phyloP scores from a whole-genome alignment of 1,284 basidiomycete genomes.

The Cryptococcus sp. region DNA sequence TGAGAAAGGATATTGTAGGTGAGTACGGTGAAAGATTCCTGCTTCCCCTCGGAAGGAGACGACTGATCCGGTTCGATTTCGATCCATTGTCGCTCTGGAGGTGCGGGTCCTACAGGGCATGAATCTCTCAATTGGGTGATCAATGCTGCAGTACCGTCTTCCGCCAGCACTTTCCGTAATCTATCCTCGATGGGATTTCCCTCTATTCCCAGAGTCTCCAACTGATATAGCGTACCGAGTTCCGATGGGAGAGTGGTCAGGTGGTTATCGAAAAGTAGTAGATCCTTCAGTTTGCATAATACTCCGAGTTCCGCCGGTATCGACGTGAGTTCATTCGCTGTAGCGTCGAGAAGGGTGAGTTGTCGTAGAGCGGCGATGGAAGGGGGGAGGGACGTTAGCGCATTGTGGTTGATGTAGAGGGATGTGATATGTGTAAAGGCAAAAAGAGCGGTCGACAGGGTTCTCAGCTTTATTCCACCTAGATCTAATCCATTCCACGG shows the following conservation, averaged over 20 bases:
- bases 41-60: conserved; percentile 50
- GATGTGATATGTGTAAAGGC: conserved; percentile 88
- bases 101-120: conserved; percentile 73
- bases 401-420: conserved; percentile 97
- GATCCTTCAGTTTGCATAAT: conserved; percentile 81
- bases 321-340: conserved; percentile 74
- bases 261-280: conserved; percentile 94
- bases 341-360: conserved; percentile 86
- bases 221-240: conserved; percentile 84
- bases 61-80: conserved; percentile 63
- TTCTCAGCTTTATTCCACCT: conserved; percentile 91
- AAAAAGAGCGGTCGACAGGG: conserved; percentile 78
- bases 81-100: conserved; percentile 80
- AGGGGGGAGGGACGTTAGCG: conserved; percentile 71
- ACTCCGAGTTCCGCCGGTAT: conserved; percentile 88
- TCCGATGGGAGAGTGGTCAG: conserved; percentile 78
- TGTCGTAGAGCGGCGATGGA: conserved; percentile 80
- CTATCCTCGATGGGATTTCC: conserved; percentile 85
- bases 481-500: conserved; percentile 92
- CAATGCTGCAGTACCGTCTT: conserved; percentile 83
- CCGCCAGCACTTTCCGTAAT: conserved; percentile 77
- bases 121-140: conserved; percentile 59
- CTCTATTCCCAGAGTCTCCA: conserved; percentile 90
- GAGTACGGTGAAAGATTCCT: conserved; percentile 71
- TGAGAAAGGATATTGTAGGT: conserved; percentile 96